Evolutionary conservation across 2,329 filamentous ascomycete genomes (phyloP).

Genomic region (Curvularia hawaiiensis): DNA sequence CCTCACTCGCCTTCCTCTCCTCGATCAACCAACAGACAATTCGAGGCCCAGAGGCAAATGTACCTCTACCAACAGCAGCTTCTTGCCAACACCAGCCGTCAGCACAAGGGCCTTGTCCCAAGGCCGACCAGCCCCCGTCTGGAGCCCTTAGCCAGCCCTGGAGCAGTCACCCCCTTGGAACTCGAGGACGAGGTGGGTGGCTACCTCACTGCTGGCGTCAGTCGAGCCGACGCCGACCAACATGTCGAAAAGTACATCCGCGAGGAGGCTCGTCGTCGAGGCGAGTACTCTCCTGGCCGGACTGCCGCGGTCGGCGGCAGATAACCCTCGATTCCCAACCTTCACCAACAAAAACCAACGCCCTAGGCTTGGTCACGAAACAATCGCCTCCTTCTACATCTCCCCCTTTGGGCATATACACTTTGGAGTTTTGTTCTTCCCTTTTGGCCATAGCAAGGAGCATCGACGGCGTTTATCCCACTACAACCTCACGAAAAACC

Average conservation of each 20-base stretch:
- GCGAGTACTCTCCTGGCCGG: conserved; percentile 40
- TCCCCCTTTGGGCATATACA: conserved; percentile 5
- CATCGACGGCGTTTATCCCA: conserved; percentile 41
- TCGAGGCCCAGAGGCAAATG: conserved; percentile 57
- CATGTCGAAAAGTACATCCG: conserved; percentile 56
- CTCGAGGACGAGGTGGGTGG: conserved; percentile 51
- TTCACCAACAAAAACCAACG: conserved; percentile 5
- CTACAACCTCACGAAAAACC: conserved; percentile 5
- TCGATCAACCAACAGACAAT: conserved; percentile 48
- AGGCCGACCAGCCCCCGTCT: conserved; percentile 56
- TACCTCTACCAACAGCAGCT: conserved; percentile 56
- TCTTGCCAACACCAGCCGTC: conserved; percentile 38
- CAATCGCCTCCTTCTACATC: neutral
- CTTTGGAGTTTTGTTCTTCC: conserved; percentile 20
- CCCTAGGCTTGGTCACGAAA: conserved; percentile 7
- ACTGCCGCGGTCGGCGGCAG: conserved; percentile 37
- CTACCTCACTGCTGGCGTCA: conserved; percentile 54
- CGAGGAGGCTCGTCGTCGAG: conserved; percentile 49
- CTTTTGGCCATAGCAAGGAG: conserved; percentile 20
- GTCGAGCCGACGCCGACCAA: conserved; percentile 43
- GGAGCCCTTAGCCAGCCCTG: conserved; percentile 56
- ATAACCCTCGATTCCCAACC: conserved; percentile 30
- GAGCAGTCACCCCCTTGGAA: conserved; percentile 59
- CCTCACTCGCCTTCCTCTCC: conserved; percentile 53
- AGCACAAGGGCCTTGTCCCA: conserved; percentile 27